phyloP scores from a whole-genome alignment of 495 filamentous ascomycete species.

The Massariosphaeria phaeospora region DNA sequence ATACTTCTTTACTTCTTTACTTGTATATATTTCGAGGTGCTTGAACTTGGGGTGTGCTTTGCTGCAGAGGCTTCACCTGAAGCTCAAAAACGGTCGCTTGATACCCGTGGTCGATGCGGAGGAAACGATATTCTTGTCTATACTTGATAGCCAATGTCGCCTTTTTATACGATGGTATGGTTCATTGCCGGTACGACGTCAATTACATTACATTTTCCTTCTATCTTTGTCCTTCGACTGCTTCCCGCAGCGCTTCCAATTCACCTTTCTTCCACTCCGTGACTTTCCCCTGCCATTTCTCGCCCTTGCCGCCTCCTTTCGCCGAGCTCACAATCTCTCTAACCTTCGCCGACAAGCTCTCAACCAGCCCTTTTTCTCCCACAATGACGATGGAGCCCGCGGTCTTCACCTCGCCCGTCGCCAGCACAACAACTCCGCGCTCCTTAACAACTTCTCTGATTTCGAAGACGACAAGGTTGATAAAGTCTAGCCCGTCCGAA shows the following conservation, averaged over 20 bases:
- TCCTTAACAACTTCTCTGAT: conserved; percentile 17
- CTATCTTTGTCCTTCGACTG: neutral
- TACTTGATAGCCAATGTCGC: no score
- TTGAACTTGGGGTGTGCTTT: no score
- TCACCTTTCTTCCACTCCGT: conserved; percentile 23
- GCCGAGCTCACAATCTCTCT: conserved; percentile 9
- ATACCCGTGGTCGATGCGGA: no score
- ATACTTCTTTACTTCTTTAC: no score
- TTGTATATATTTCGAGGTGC: no score
- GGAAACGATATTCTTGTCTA: no score
- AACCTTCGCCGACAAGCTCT: conserved; percentile 2
- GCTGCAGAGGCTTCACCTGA: no score
- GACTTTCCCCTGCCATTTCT: conserved; percentile 27
- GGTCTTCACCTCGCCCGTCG: conserved; percentile 11
- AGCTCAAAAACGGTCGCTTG: no score
- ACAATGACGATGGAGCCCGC: conserved; percentile 18
- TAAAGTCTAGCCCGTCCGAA: conserved; percentile 20
- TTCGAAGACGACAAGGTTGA: conserved; percentile 13
- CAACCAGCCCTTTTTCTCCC: conserved; percentile 12
- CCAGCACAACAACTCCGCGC: conserved; percentile 4
- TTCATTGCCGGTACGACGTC: no score
- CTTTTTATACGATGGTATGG: no score
- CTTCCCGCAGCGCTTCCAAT: conserved; percentile 10
- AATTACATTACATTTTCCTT: no score
- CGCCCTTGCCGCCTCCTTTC: conserved; percentile 23